Percentiles rank a stretch among this genome's conserved stretches.
These are phyloP conservation scores for Coniochaeta prunicola DNA, from an alignment of 2,329 filamentous ascomycete genomes.

Conservation along the genomic window DNA sequence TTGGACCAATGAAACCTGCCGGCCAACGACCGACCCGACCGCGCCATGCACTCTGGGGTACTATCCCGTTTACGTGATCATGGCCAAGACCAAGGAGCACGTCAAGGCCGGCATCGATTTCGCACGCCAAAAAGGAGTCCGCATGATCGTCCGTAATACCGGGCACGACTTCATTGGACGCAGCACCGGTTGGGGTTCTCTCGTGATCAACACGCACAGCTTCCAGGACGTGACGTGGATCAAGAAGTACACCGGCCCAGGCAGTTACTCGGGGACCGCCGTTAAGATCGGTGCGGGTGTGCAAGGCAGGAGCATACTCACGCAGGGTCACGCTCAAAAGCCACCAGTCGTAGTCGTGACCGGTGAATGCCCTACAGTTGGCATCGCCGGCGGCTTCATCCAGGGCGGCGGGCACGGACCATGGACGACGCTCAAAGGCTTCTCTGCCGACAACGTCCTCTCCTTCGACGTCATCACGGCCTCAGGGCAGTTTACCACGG, in stretches of 20 bases:
- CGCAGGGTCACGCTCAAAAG: conserved; percentile 29
- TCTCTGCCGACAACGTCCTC: conserved; percentile 41
- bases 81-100: conserved; percentile 20
- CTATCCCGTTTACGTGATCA: conserved; percentile 27
- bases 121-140: conserved; percentile 37
- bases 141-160: conserved; percentile 48
- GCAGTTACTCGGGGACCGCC: conserved; percentile 36
- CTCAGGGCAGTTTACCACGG: conserved; percentile 30
- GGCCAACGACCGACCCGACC: conserved; percentile 22
- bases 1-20: conserved; percentile 34
- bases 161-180: conserved; percentile 52
- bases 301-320: conserved; percentile 35
- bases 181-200: conserved; percentile 51
- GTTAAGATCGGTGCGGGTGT: conserved; percentile 47
- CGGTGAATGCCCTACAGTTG: conserved; percentile 49
- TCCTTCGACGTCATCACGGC: conserved; percentile 40
- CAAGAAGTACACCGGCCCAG: conserved; percentile 21
- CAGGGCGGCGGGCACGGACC: conserved; percentile 52
- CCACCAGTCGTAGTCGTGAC: conserved; percentile 36
- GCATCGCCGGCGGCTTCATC: conserved; percentile 52
- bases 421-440: conserved; percentile 34
- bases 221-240: conserved; percentile 40
- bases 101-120: conserved; percentile 29
- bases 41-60: conserved; percentile 29
- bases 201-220: conserved; percentile 50